Evolutionary conservation across 306 rosid genomes (phyloP).

Genomic region (Gastrolobium villosum): DNA sequence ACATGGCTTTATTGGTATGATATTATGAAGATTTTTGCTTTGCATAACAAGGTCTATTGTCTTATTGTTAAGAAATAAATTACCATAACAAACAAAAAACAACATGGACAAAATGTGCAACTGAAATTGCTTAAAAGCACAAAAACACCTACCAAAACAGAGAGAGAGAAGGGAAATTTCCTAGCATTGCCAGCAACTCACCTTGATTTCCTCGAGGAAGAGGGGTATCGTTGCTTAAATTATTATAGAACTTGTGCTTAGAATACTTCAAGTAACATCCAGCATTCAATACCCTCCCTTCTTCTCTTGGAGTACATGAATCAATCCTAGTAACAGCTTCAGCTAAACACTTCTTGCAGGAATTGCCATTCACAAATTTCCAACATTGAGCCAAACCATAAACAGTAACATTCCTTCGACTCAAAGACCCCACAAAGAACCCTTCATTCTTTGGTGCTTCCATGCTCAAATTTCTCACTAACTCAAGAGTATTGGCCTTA

Average conservation of each 20-base stretch:
- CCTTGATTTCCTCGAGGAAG: slow-evolving; percentile 20
- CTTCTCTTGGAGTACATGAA: slow-evolving; percentile 37
- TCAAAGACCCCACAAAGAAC: slow-evolving; percentile 45
- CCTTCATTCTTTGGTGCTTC: slow-evolving; percentile 42
- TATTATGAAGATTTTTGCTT: slow-evolving; percentile 15
- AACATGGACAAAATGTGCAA: background rate
- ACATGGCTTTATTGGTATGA: slow-evolving; percentile 7
- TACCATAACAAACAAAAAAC: background rate
- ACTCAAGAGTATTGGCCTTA: background rate
- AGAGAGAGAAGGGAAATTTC: slow-evolving; percentile 3
- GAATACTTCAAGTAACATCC: slow-evolving; percentile 51
- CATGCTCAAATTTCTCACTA: slow-evolving; percentile 41
- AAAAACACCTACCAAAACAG: background rate
- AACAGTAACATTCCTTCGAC: slow-evolving; percentile 23
- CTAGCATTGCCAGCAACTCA: slow-evolving; percentile 1
- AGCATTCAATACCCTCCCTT: slow-evolving; percentile 42
- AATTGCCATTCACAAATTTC: slow-evolving; percentile 31
- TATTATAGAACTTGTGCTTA: slow-evolving; percentile 25
- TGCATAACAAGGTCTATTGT: background rate
- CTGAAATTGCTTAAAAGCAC: background rate
- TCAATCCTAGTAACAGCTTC: slow-evolving; percentile 40
- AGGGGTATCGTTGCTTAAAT: slow-evolving; percentile 10
- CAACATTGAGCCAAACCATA: slow-evolving; percentile 53
- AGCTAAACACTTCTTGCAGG: slow-evolving; percentile 32
- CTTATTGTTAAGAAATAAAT: slow-evolving; percentile 1